Evolutionary conservation across 2,329 filamentous ascomycete genomes (phyloP), one percentile per base, ranked within the genome.

Genomic region (Talaromyces pinophilus): DNA sequence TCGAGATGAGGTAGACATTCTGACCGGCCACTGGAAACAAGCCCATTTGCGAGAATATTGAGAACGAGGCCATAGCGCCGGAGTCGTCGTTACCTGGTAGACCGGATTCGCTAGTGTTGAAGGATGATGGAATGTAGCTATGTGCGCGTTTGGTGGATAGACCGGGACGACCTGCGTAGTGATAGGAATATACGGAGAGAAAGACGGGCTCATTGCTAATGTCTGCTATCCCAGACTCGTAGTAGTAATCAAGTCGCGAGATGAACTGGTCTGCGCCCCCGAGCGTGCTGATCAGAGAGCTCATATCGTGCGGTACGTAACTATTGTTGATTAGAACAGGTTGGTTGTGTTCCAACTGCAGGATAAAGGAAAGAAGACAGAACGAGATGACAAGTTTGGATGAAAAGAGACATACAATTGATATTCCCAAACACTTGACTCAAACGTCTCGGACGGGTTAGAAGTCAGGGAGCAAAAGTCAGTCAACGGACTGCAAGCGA

Each of bases 1-100:
- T 86, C 0, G 79, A 89, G 69, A 90, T 88, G 13, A 90, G 82
- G 70, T 90, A 90, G 0, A 90, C 87, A 68, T 90, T 80, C 72
- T 90, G 88, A 0, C 88, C 88, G 0, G 87, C 82, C 60, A 89
- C 87, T 0, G 88, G 88, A 75, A 89, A 91, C 3, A 90, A 78
- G 0, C 88, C 88, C 81, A 90, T 85, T 87, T 90, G 89, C 5
- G 83, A 79, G 17, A 90, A 85, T 0, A 86, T 85, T 0, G 86
- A 79, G 68, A 90, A 90, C 0, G 83, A 84, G 28, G 87, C 88
- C 88, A 90, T 90, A 1, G 88, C 87, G 2, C 88, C 88, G 38
- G 82, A 85, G 73, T 91, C 88, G 70, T 90, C 88, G 72, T 91
- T 90, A 0, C 88, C 88, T 0, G 88, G 87, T 1, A 90, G 82